These are phyloP conservation scores for Amaranthus hypochondriacus DNA, from an alignment of 148 eudicot genomes.

Conservation along the genomic window DNA sequence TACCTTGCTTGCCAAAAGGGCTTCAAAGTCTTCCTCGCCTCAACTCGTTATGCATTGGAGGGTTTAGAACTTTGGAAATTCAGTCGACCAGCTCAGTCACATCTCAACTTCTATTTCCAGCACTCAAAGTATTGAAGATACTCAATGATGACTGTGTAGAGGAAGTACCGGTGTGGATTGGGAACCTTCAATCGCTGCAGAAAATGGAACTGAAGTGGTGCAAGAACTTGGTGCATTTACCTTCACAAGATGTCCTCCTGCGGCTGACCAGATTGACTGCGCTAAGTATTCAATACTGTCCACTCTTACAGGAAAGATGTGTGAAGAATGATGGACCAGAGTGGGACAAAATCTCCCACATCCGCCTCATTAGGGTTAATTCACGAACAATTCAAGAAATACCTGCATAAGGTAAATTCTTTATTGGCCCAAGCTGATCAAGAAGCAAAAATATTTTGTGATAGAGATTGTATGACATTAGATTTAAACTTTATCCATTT, in stretches of 20 bases:
- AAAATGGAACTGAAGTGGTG: conserved; percentile 17
- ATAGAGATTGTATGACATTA: no score
- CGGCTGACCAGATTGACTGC: conserved; percentile 3
- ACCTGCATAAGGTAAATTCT: conserved; percentile 1
- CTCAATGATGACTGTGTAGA: conserved; percentile 8
- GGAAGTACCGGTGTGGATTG: conserved; percentile 17
- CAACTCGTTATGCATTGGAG: conserved; percentile 18
- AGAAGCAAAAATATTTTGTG: no score
- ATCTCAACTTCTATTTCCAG: conserved; percentile 11
- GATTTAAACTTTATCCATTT: no score
- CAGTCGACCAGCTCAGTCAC: background rate
- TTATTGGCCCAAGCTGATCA: no score
- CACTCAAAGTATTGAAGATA: conserved; percentile 11
- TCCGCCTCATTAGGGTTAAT: conserved; percentile 11
- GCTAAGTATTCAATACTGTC: conserved; percentile 8
- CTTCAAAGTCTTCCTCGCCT: conserved; percentile 17
- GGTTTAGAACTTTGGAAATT: conserved; percentile 1
- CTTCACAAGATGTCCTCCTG: background rate
- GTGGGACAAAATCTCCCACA: conserved; percentile 20
- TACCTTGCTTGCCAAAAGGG: conserved; percentile 13
- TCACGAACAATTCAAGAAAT: conserved; percentile 18
- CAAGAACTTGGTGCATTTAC: background rate
- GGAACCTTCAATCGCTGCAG: conserved; percentile 6
- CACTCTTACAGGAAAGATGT: conserved; percentile 19
- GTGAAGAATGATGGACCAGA: conserved; percentile 13